These are phyloP conservation scores for Strobilomyces echinocephalus DNA, from an alignment of 768 basidiomycete genomes.

Conservation along the genomic window DNA sequence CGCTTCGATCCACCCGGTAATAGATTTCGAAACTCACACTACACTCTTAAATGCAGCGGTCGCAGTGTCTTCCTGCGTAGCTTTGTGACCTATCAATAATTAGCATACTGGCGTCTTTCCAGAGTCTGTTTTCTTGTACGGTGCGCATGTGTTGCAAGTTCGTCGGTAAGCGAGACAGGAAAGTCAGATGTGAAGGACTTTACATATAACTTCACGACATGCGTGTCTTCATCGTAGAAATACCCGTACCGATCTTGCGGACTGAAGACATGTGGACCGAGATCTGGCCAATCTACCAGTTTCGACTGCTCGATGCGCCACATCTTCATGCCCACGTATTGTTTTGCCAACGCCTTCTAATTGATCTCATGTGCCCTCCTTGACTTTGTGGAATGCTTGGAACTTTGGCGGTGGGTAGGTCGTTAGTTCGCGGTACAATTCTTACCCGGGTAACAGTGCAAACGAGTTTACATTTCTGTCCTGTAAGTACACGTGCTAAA, in stretches of 20 bases:
- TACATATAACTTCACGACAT: conserved; percentile 60
- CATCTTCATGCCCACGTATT: conserved; percentile 45
- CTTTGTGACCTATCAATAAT: conserved; percentile 60
- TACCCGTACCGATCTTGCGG: conserved; percentile 39
- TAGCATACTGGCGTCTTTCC: conserved; percentile 40
- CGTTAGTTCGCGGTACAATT: background rate
- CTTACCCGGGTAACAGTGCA: too few species aligned
- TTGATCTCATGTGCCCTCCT: conserved; percentile 41
- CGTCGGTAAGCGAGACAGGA: background rate
- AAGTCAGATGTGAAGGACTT: conserved; percentile 12
- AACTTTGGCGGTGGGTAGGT: conserved; percentile 1
- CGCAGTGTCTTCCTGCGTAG: conserved; percentile 56
- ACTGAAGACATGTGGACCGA: conserved; percentile 1
- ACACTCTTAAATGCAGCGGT: conserved; percentile 66
- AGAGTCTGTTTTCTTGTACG: conserved; percentile 45
- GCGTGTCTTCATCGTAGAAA: conserved; percentile 65
- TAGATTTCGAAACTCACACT: conserved; percentile 24
- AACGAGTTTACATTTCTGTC: too few species aligned
- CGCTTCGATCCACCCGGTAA: background rate
- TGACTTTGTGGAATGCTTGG: conserved; percentile 48
- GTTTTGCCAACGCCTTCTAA: conserved; percentile 41
- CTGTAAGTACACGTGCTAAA: too few species aligned
- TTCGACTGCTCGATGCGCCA: conserved; percentile 61
- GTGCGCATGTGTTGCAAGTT: background rate
- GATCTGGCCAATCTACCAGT: conserved; percentile 31